Base-by-base conservation (phyloP, 768 basidiomycete species). In the Coprinopsis cinerea region DNA sequence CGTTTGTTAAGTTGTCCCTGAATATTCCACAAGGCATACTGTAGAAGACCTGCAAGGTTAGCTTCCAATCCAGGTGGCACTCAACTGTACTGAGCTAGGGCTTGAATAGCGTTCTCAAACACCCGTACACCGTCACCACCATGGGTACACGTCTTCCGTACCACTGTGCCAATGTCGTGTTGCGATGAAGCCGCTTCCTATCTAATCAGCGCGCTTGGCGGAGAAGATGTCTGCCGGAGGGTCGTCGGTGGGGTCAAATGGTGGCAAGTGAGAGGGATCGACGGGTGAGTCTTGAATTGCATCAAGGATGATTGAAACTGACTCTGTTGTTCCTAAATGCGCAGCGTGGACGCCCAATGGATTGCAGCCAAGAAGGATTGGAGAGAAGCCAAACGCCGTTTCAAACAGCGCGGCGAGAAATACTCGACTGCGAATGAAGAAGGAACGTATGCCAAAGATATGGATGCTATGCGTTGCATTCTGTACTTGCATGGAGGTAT, bases 261-360 rank as follows among this genome's bases (percentile, higher is more conserved):
- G 93, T 98, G 95, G 95, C 94, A 96, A 66, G 92, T 94, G 27
- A 83, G 94, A 35, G 85, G 87, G 17, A 62, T 92, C 40, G 68
- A 78, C 46, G 93, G 92, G 92, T 81, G 58, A 58, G 64, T 62
- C 61, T 32, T 48, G 5, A 22, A 34, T 9, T n/a, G 30, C 30
- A 9, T 48, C n/a, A n/a, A n/a, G 11, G 7, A 7, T 1, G 14
- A 32, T 23, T 46, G 40, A 42, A 46, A 28, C 52, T 42, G 41
- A 27, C 51, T 44, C n/a, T 48, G 44, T 23, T 62, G 57, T 55
- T 49, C 48, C 34, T 47, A 40, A 22, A 44, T 53, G n/a, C n/a
- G n/a, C 48, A 91, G 92, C 5, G 77, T 95, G 10, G 81, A 90
- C 60, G 89, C 77, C 0, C 88, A 95, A 63, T 95, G 92, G 92